phyloP scores from a whole-genome alignment of 495 filamentous ascomycete genomes.

The Pseudotulostoma volvatum region DNA sequence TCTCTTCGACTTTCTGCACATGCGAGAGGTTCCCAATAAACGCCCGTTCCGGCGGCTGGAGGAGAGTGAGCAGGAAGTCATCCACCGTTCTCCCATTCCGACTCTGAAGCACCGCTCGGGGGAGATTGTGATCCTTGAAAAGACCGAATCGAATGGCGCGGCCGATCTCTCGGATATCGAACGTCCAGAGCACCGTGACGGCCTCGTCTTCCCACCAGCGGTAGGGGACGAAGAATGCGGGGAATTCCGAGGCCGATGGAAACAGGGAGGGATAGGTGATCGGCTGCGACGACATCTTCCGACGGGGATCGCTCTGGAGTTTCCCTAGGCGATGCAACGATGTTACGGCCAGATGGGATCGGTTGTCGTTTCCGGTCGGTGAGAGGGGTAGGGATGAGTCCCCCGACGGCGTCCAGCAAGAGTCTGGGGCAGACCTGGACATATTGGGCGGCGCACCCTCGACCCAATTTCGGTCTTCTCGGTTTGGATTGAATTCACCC shows the following conservation, averaged over 20 bases:
- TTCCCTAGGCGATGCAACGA: too few species aligned
- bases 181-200: slow-evolving; percentile 24
- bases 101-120: slow-evolving; percentile 18
- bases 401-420: too few species aligned
- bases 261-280: slow-evolving; percentile 19
- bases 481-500: too few species aligned
- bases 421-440: too few species aligned
- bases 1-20: slow-evolving; percentile 29
- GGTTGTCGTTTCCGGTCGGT: too few species aligned
- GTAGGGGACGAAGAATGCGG: slow-evolving; percentile 16
- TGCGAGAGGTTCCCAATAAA: slow-evolving; percentile 18
- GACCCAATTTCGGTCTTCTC: too few species aligned
- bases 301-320: too few species aligned
- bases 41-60: slow-evolving; percentile 14
- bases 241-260: slow-evolving; percentile 15
- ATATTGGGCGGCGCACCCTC: too few species aligned
- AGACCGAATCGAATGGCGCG: slow-evolving; percentile 25
- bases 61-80: slow-evolving; percentile 15
- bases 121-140: slow-evolving; percentile 19
- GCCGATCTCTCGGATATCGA: slow-evolving; percentile 23
- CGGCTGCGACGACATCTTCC: too few species aligned
- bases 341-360: too few species aligned
- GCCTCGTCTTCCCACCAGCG: slow-evolving; percentile 33
- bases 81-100: slow-evolving; percentile 20
- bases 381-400: too few species aligned